A percentile compares a stretch with the other conserved stretches of the same genome.
Conservation (phyloP, 257 asterid genomes). For the Salvia splendens region DNA sequence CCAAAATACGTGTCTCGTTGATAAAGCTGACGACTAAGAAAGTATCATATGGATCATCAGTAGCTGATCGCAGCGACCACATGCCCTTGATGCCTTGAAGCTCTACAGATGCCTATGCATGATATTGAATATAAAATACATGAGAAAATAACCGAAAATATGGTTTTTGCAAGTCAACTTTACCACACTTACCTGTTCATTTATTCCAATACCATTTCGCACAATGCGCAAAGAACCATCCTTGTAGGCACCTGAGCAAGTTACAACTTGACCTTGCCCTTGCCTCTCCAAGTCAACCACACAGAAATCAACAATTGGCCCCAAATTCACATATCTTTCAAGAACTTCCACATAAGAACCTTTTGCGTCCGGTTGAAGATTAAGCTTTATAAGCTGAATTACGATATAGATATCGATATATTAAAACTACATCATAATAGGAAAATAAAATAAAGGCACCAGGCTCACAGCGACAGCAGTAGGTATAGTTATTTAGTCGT, state of each 20-base stretch:
- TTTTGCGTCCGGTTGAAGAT: constrained; percentile 78
- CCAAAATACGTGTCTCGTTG: constrained; percentile 89
- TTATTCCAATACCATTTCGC: constrained; percentile 91
- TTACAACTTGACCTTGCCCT: constrained; percentile 98
- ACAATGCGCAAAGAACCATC: constrained; percentile 93
- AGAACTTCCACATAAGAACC: constrained; percentile 92
- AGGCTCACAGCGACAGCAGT: not conserved
- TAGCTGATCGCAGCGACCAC: constrained; percentile 91
- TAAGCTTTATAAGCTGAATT: constrained; percentile 76
- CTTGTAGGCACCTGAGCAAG: constrained; percentile 95
- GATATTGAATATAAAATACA: constrained; percentile 24
- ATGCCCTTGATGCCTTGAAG: constrained; percentile 97
- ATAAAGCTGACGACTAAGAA: constrained; percentile 93
- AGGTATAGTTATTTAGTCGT: constrained; percentile 2
- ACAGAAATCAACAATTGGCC: constrained; percentile 91
- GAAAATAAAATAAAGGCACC: not conserved
- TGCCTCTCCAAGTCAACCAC: constrained; percentile 96
- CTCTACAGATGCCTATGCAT: constrained; percentile 83
- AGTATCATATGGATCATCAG: constrained; percentile 83
- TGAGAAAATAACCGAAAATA: not conserved
- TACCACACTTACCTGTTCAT: constrained; percentile 65
- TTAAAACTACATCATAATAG: constrained; percentile 7
- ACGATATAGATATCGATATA: constrained; percentile 18
- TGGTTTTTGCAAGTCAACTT: constrained; percentile 4
- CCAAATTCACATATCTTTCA: constrained; percentile 87